A percentile compares a stretch with the other conserved stretches of the same genome.
Evolutionary conservation across 768 basidiomycete species (phyloP).

Genomic region (Solioccasus polychromus): DNA sequence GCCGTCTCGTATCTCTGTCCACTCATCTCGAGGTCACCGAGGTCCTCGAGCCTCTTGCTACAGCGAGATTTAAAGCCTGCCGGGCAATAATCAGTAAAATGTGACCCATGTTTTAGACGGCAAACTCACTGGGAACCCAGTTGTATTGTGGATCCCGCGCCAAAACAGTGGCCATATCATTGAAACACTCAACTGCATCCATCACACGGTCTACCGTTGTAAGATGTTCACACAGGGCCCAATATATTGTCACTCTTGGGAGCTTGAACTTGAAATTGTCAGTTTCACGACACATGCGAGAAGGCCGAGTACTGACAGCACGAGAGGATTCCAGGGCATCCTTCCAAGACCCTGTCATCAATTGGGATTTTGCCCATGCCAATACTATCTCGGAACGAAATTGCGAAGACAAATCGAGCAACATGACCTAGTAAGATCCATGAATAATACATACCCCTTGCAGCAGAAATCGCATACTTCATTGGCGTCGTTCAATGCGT

Average conservation of each 20-base stretch:
- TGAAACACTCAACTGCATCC: background rate
- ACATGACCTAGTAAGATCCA: background rate
- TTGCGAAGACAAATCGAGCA: background rate
- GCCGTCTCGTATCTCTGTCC: background rate
- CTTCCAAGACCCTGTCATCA: background rate
- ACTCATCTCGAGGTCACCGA: background rate
- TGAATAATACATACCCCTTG: no score
- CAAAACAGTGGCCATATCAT: background rate
- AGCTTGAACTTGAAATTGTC: background rate
- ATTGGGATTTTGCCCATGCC: background rate
- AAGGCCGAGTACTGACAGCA: background rate
- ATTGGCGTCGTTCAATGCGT: conserved; percentile 3
- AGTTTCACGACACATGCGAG: background rate
- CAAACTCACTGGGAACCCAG: background rate
- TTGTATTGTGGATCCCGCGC: no score
- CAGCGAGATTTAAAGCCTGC: conserved; percentile 1
- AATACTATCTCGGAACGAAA: background rate
- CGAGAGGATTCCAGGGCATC: background rate
- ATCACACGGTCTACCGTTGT: background rate
- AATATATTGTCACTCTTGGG: background rate
- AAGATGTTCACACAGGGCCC: background rate
- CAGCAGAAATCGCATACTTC: background rate
- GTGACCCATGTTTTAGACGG: background rate
- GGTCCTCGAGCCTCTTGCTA: background rate
- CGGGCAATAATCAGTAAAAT: background rate